Evolutionary conservation across 2,329 filamentous ascomycete genomes (phyloP).

Genomic region (Fusarium lateritium): DNA sequence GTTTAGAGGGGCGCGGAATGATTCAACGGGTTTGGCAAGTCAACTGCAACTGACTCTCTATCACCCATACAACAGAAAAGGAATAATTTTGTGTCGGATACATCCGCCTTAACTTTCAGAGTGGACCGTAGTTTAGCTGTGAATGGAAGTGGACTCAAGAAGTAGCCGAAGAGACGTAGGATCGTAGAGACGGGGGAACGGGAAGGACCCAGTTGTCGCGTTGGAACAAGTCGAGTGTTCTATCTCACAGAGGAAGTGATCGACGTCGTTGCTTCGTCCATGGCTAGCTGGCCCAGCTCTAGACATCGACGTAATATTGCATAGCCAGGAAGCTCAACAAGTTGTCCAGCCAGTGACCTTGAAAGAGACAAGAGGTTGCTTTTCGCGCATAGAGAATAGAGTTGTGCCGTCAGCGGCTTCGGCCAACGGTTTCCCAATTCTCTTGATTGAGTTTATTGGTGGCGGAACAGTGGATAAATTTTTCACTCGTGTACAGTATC

Average conservation of each 20-base stretch:
- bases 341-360: slow-evolving; percentile 24
- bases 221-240: slow-evolving; percentile 30
- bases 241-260: slow-evolving; percentile 43
- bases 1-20: slow-evolving; percentile 12
- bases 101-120: slow-evolving; percentile 25
- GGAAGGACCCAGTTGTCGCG: slow-evolving; percentile 36
- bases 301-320: slow-evolving; percentile 45
- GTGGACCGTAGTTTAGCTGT: slow-evolving; percentile 12
- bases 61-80: not conserved
- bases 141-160: slow-evolving; percentile 28
- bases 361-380: slow-evolving; percentile 16
- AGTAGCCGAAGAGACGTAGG: slow-evolving; percentile 31
- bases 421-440: slow-evolving; percentile 17
- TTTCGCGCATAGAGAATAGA: slow-evolving; percentile 16
- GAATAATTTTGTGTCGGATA: slow-evolving; percentile 16
- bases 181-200: slow-evolving; percentile 33
- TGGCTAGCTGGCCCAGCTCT: slow-evolving; percentile 9
- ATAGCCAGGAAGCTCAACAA: slow-evolving; percentile 26
- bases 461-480: slow-evolving; percentile 12
- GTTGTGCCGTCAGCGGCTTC: slow-evolving; percentile 41
- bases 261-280: slow-evolving; percentile 25
- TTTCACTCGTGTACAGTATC: too few species aligned
- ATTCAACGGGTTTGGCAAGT: slow-evolving; percentile 14
- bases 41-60: slow-evolving; percentile 25
- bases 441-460: slow-evolving; percentile 36